Evolutionary conservation across 352 stramenopile genomes (phyloP), one percentile per base, ranked within the genome.

Genomic region (Thraustotheca clavata): DNA sequence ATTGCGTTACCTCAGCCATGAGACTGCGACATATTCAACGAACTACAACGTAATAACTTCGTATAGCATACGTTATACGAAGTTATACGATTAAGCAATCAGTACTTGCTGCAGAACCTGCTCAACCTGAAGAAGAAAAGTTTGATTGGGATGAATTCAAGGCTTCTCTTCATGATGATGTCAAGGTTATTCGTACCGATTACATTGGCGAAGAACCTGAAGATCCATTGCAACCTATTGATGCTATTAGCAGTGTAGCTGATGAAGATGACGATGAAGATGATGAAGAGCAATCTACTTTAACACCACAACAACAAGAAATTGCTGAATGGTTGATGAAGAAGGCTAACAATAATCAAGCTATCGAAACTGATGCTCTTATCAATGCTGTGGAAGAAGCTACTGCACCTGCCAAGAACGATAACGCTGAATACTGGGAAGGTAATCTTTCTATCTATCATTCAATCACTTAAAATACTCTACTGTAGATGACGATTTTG

Each of bases 11-110:
- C n/a, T n/a, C n/a, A n/a, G n/a, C n/a, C n/a, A n/a, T n/a, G n/a
- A n/a, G n/a, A n/a, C n/a, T n/a, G n/a, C 84, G 0, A 60, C 63
- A 75, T 82, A 63, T 72, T 94, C 27, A 69, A 80, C 40, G 80
- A 94, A 50, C 61, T 91, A 14, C 82, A 94, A 69, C 54, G 60
- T n/a, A 90, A 89, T 76, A 90, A 94, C 73, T 69, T 94, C 11
- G 78, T 80, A 67, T 80, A 91, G 73, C 72, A 83, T 46, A 69
- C 81, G 59, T 74, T 86, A 32, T 65, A 87, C 68, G 67, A 74
- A 54, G 59, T 80, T n/a, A n/a, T n/a, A n/a, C n/a, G 71, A 67
- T 91, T 11, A 76, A 81, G 62, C 77, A 65, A 65, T 54, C 65
- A 69, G n/a, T n/a, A n/a, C n/a, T n/a, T n/a, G 63, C 66, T 70